Percentiles rank a stretch among this genome's conserved stretches.
Evolutionary conservation across 108 stramenopile species (phyloP).

Genomic region (Nannochloropsis gaditana): DNA sequence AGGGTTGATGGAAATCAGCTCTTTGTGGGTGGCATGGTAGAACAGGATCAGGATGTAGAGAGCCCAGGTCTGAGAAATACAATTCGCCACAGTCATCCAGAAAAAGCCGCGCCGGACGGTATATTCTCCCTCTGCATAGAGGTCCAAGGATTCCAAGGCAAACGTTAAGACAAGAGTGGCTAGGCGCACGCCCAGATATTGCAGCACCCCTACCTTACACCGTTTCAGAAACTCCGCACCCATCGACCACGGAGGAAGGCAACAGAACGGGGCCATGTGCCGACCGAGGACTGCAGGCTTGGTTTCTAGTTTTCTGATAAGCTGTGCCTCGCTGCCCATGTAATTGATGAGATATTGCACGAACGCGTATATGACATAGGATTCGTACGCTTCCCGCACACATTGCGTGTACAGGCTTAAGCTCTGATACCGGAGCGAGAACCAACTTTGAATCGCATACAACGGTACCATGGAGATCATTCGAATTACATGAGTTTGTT

Average conservation of each 20-base stretch:
- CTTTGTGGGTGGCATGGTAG: constrained; percentile 52
- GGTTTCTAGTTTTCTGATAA: constrained; percentile 27
- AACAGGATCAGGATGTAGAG: constrained; percentile 55
- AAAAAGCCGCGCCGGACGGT: constrained; percentile 41
- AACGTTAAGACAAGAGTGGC: not conserved
- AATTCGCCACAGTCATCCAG: constrained; percentile 46
- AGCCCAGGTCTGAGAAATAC: constrained; percentile 53
- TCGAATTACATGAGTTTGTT: constrained; percentile 52
- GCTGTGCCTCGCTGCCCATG: constrained; percentile 22
- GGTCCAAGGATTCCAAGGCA: constrained; percentile 6
- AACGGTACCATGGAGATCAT: constrained; percentile 55
- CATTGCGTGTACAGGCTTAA: not conserved
- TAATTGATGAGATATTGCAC: constrained; percentile 47
- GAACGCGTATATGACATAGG: constrained; percentile 56
- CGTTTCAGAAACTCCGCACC: constrained; percentile 49
- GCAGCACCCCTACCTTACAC: constrained; percentile 49
- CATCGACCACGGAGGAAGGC: constrained; percentile 49
- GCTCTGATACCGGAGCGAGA: constrained; percentile 40
- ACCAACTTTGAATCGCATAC: constrained; percentile 47
- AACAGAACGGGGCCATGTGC: constrained; percentile 49
- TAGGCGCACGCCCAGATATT: constrained; percentile 30
- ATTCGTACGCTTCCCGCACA: constrained; percentile 46
- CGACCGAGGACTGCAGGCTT: constrained; percentile 36
- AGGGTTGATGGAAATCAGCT: constrained; percentile 46
- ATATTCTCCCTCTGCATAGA: constrained; percentile 47